A percentile compares a stretch with the other conserved stretches of the same genome.
Conservation (phyloP, 192 early-diverging fungal genomes). For the Chytriomyces confervae region DNA sequence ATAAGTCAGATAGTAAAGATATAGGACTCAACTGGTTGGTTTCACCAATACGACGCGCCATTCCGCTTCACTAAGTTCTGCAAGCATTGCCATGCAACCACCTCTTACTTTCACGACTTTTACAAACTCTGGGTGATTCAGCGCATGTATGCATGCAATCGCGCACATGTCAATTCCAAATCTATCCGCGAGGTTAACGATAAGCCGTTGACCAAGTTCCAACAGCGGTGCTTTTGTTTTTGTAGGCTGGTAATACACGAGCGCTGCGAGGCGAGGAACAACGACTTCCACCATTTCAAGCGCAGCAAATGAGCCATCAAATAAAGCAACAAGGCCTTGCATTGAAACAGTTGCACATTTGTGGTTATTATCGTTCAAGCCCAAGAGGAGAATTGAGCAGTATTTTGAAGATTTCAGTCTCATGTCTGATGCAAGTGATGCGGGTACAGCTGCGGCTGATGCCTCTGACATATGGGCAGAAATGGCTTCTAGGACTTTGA, state of each 20-base stretch:
- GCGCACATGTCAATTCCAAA: conserved; percentile 25
- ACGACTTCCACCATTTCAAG: conserved; percentile 26
- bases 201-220: conserved; percentile 1
- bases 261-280: conserved; percentile 29
- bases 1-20: neutral
- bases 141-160: conserved; percentile 22
- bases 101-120: conserved; percentile 27
- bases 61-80: conserved; percentile 34
- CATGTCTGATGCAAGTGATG: conserved; percentile 6
- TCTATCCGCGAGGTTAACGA: neutral
- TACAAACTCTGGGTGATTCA: conserved; percentile 35
- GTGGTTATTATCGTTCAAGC: conserved; percentile 25
- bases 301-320: conserved; percentile 3
- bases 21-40: neutral
- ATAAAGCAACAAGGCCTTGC: conserved; percentile 2
- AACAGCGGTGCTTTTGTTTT: conserved; percentile 17
- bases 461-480: neutral
- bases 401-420: conserved; percentile 20
- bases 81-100: conserved; percentile 30
- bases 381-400: conserved; percentile 18
- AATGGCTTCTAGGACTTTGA: conserved; percentile 23
- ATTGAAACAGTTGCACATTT: conserved; percentile 23
- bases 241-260: conserved; percentile 25
- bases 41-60: conserved; percentile 18
- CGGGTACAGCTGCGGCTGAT: neutral